These are phyloP conservation scores for Aspergillus bertholletiae DNA, from an alignment of 495 filamentous ascomycete species.

Conservation along the genomic window DNA sequence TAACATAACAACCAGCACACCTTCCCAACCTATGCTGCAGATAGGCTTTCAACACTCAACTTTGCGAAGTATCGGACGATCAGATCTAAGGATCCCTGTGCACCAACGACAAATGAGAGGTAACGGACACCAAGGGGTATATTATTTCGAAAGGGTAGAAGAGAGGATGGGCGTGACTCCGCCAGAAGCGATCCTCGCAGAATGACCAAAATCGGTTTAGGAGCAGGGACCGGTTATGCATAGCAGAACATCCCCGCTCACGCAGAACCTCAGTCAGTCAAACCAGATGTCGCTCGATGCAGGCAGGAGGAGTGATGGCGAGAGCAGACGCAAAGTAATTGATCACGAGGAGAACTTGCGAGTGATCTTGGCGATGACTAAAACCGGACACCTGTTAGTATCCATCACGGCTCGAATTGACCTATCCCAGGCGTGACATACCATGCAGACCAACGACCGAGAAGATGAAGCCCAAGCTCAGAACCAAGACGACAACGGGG, in stretches of 20 bases:
- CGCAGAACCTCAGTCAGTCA: background rate
- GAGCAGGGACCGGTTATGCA: background rate
- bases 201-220: background rate
- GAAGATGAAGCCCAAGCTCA: conserved; percentile 96
- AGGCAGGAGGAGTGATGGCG: background rate
- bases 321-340: conserved; percentile 6
- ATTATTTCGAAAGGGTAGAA: conserved; percentile 12
- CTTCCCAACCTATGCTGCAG: conserved; percentile 37
- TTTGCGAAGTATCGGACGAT: conserved; percentile 25
- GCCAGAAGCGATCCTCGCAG: background rate
- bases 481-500: conserved; percentile 91
- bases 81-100: conserved; percentile 5
- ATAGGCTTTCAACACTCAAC: conserved; percentile 30
- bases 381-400: background rate
- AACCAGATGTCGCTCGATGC: conserved; percentile 14
- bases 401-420: background rate
- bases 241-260: background rate
- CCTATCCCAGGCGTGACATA: conserved; percentile 44
- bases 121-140: conserved; percentile 22
- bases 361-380: conserved; percentile 96
- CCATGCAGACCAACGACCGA: conserved; percentile 95
- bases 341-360: conserved; percentile 72
- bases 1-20: conserved; percentile 7
- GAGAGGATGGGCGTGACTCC: background rate
- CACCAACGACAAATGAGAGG: conserved; percentile 1